A percentile compares a stretch with the other conserved stretches of the same genome.
Evolutionary conservation across 2,329 filamentous ascomycete species (phyloP).

Genomic region (Fusarium burgessii): DNA sequence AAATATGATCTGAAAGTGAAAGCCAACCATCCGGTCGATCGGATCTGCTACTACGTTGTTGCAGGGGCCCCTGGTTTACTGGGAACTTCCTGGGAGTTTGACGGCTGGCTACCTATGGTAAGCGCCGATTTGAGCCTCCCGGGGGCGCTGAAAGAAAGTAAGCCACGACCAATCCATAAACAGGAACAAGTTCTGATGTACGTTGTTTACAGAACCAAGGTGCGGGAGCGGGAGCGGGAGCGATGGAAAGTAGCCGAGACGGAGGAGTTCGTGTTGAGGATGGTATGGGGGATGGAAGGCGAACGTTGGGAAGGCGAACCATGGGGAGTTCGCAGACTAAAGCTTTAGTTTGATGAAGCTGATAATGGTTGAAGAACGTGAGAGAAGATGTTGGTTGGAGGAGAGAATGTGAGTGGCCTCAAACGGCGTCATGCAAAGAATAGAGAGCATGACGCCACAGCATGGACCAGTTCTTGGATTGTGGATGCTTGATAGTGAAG

Average conservation of each 20-base stretch:
- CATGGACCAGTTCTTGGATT: constrained; percentile 1
- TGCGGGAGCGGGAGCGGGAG: constrained; percentile 32
- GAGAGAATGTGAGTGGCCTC: constrained; percentile 31
- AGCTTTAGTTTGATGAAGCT: background rate
- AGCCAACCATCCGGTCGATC: constrained; percentile 39
- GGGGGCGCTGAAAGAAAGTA: constrained; percentile 21
- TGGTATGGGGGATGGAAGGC: constrained; percentile 8
- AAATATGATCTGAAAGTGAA: constrained; percentile 27
- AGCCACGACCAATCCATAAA: constrained; percentile 14
- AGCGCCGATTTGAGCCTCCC: constrained; percentile 44
- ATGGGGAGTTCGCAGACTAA: constrained; percentile 10
- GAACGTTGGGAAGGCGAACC: constrained; percentile 39
- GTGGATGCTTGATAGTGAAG: background rate
- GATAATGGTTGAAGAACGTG: constrained; percentile 1
- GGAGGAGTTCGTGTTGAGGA: constrained; percentile 23
- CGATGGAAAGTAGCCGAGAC: constrained; percentile 7
- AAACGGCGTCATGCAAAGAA: constrained; percentile 40
- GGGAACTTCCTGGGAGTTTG: constrained; percentile 28
- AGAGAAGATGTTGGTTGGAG: constrained; percentile 5
- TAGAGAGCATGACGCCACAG: constrained; percentile 36
- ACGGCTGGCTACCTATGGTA: constrained; percentile 33
- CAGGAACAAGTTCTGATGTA: background rate
- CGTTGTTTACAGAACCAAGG: constrained; percentile 3
- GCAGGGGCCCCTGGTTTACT: constrained; percentile 32
- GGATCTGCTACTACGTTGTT: constrained; percentile 33